Percentiles rank a stretch among this genome's conserved stretches.
phyloP scores from a whole-genome alignment of 2,329 filamentous ascomycete species.

The Neofusicoccum ribis region DNA sequence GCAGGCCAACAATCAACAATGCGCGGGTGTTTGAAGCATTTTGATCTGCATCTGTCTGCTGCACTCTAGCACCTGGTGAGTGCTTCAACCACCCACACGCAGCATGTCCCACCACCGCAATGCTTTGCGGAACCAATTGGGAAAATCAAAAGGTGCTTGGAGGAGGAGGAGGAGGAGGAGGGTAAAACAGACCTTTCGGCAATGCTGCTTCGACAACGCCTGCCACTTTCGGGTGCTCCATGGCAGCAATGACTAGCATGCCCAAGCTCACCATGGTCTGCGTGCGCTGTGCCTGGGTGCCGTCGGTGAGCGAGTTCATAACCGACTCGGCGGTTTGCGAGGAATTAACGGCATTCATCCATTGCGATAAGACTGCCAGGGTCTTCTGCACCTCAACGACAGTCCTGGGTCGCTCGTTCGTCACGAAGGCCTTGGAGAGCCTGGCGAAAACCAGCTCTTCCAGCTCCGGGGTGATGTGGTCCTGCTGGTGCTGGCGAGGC shows the following conservation, averaged over 20 bases:
- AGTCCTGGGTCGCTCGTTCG: slow-evolving; percentile 32
- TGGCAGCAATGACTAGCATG: slow-evolving; percentile 61
- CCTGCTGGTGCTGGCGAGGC: slow-evolving; percentile 28
- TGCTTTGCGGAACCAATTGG: no score
- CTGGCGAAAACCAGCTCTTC: slow-evolving; percentile 41
- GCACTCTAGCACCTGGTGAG: no score
- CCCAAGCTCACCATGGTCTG: slow-evolving; percentile 65
- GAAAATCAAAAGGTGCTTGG: neutral
- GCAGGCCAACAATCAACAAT: no score
- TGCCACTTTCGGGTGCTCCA: slow-evolving; percentile 60
- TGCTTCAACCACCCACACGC: no score
- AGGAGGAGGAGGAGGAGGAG: neutral
- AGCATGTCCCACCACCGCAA: no score
- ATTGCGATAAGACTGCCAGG: slow-evolving; percentile 33
- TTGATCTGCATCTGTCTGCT: no score
- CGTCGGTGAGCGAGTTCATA: slow-evolving; percentile 41
- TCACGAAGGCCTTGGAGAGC: slow-evolving; percentile 35
- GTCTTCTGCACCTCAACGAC: slow-evolving; percentile 34
- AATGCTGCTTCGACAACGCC: slow-evolving; percentile 50
- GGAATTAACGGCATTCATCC: slow-evolving; percentile 43
- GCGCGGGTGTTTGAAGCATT: no score
- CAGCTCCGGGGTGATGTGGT: slow-evolving; percentile 37
- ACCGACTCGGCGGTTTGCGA: slow-evolving; percentile 41
- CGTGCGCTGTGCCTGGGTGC: slow-evolving; percentile 50
- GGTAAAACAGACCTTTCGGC: slow-evolving; percentile 8